Conservation (phyloP, 1,284 basidiomycete genomes). For the Prillingera fragicola region DNA sequence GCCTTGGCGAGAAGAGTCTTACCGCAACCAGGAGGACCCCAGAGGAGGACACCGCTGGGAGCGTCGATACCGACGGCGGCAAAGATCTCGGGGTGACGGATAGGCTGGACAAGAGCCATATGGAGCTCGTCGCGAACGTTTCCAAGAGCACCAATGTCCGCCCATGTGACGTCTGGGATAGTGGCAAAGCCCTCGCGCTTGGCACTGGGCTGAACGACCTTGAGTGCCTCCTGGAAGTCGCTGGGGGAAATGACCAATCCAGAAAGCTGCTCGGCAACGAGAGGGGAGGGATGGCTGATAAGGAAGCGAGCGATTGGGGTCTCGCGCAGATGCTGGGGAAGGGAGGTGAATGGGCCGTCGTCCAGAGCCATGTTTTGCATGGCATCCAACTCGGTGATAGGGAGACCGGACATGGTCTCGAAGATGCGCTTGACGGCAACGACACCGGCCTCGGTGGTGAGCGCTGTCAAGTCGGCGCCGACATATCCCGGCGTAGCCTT, state of each 20-base stretch:
- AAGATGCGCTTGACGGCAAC: conserved; percentile 96
- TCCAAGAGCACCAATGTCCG: conserved; percentile 87
- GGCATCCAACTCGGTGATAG: conserved; percentile 16
- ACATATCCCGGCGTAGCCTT: conserved; percentile 96
- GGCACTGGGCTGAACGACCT: conserved; percentile 86
- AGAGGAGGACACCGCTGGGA: conserved; percentile 87
- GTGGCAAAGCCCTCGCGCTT: conserved; percentile 97
- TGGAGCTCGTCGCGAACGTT: conserved; percentile 82
- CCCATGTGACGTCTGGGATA: conserved; percentile 91
- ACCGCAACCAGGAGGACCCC: conserved; percentile 97
- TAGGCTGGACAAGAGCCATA: conserved; percentile 96
- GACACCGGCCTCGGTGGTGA: conserved; percentile 90
- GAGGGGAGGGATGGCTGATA: conserved; percentile 68
- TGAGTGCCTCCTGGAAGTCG: conserved; percentile 75
- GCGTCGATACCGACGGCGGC: conserved; percentile 76
- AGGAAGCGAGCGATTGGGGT: conserved; percentile 86
- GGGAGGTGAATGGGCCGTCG: conserved; percentile 33
- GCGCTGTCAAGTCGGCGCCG: conserved; percentile 83
- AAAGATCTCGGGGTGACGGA: conserved; percentile 83
- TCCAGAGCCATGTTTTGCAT: conserved; percentile 29
- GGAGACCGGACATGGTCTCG: conserved; percentile 67
- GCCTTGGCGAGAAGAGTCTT: conserved; percentile 95
- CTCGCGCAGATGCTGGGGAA: conserved; percentile 49
- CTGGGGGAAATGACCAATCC: conserved; percentile 70
- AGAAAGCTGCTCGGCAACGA: conserved; percentile 69